A percentile compares a stretch with the other conserved stretches of the same genome.
These are phyloP conservation scores for Amauroascus verrucosus DNA, from an alignment of 2,329 filamentous ascomycete species.

Conservation along the genomic window DNA sequence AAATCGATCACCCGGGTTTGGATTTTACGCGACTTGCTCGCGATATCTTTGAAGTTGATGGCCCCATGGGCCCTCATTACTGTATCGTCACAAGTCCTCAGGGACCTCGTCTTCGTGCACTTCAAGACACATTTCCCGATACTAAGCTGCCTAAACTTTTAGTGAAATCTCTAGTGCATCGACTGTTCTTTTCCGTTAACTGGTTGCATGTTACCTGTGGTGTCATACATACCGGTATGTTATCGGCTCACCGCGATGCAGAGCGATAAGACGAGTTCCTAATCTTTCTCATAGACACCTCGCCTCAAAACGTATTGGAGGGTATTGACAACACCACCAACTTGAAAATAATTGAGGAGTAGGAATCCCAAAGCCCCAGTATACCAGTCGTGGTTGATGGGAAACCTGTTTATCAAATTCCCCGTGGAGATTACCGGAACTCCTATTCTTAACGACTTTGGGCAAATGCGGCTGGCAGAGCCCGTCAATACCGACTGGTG, in stretches of 20 bases:
- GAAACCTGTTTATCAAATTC: too few species aligned
- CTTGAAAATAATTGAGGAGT: conserved; percentile 15
- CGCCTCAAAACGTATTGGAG: conserved; percentile 16
- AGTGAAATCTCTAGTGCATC: conserved; percentile 17
- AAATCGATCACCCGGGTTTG: conserved; percentile 14
- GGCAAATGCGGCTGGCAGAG: conserved; percentile 14
- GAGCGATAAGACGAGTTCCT: too few species aligned
- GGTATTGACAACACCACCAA: conserved; percentile 8
- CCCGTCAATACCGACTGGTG: conserved; percentile 16
- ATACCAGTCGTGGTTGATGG: conserved; percentile 10
- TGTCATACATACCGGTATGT: conserved; percentile 20
- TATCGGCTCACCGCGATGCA: too few species aligned
- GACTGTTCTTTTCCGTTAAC: conserved; percentile 17
- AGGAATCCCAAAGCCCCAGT: conserved; percentile 11
- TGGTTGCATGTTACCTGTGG: conserved; percentile 17
- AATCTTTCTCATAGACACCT: too few species aligned
- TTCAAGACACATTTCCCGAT: conserved; percentile 19
- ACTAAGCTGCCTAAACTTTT: conserved; percentile 18
- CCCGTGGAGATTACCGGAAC: conserved; percentile 14
- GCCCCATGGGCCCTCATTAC: conserved; percentile 17
- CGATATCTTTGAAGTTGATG: conserved; percentile 21
- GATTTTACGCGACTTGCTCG: conserved; percentile 20
- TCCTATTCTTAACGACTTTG: conserved; percentile 22
- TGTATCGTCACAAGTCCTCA: conserved; percentile 22
- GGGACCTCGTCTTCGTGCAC: conserved; percentile 19